phyloP scores from a whole-genome alignment of 257 asterid species.

The Gentiana macrophylla region DNA sequence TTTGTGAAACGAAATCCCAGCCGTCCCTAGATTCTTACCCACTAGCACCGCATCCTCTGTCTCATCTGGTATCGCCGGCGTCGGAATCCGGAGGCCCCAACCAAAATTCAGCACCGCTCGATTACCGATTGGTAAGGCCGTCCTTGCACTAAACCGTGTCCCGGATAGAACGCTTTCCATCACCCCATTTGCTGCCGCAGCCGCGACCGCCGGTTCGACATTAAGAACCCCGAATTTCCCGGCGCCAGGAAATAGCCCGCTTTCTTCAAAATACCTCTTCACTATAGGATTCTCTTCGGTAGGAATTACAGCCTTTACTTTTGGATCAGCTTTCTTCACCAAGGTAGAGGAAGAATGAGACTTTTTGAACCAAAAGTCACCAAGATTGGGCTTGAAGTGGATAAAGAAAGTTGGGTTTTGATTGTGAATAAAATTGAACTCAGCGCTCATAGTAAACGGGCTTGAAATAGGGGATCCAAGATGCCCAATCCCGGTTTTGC shows the following conservation, averaged over 20 bases:
- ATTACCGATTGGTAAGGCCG: conserved; percentile 47
- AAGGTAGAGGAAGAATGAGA: conserved; percentile 49
- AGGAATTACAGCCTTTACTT: conserved; percentile 13
- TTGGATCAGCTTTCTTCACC: conserved; percentile 24
- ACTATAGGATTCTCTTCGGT: conserved; percentile 17
- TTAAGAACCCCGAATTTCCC: conserved; percentile 21
- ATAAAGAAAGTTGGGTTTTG: conserved; percentile 78
- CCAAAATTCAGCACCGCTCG: conserved; percentile 53
- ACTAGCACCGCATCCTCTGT: conserved; percentile 39
- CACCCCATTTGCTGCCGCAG: conserved; percentile 43
- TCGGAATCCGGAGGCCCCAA: conserved; percentile 88
- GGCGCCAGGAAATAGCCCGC: conserved; percentile 22
- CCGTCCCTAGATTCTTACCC: conserved; percentile 25
- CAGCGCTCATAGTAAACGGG: conserved; percentile 89
- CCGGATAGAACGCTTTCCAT: conserved; percentile 44
- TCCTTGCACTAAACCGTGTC: conserved; percentile 50
- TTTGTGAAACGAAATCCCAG: conserved; percentile 25
- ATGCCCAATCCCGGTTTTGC: conserved; percentile 80
- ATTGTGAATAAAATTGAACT: conserved; percentile 46
- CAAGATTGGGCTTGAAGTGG: conserved; percentile 75
- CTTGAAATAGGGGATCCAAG: conserved; percentile 76
- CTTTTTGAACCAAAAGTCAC: conserved; percentile 64
- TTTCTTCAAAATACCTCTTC: conserved; percentile 19
- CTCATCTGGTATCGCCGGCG: conserved; percentile 22
- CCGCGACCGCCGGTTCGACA: conserved; percentile 31